Evolutionary conservation across 1,284 basidiomycete genomes (phyloP).

Genomic region (Melampsora americana): DNA sequence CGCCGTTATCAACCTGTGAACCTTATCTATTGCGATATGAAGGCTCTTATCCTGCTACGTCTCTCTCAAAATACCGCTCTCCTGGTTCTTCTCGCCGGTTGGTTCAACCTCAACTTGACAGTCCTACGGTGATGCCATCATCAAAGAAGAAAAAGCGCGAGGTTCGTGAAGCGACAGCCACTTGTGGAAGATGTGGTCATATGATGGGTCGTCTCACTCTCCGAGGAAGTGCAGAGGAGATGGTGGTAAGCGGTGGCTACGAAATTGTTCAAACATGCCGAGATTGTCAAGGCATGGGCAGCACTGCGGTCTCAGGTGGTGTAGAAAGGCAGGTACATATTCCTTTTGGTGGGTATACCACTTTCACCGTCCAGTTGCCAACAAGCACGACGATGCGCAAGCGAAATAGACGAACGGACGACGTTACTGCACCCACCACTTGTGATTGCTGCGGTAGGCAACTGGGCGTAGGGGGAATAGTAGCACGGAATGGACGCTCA

Average conservation of each 20-base stretch:
- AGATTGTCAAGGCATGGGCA: slow-evolving; percentile 21
- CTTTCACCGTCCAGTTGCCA: not conserved
- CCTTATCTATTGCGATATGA: too few relatives aligned
- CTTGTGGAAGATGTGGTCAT: slow-evolving; percentile 23
- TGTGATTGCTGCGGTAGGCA: slow-evolving; percentile 42
- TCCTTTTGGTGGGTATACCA: slow-evolving; percentile 27
- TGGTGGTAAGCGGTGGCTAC: slow-evolving; percentile 29
- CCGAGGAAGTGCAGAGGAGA: slow-evolving; percentile 31
- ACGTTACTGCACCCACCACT: slow-evolving; percentile 38
- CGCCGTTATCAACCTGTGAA: too few relatives aligned
- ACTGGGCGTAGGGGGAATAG: slow-evolving; percentile 37
- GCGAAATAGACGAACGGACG: slow-evolving; percentile 40
- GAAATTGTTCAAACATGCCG: slow-evolving; percentile 39
- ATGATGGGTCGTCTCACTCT: slow-evolving; percentile 27
- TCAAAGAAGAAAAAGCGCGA: slow-evolving; percentile 41
- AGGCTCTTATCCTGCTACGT: too few relatives aligned
- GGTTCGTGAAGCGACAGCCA: slow-evolving; percentile 25
- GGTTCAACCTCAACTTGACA: too few relatives aligned
- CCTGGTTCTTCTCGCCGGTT: too few relatives aligned
- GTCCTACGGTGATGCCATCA: too few relatives aligned
- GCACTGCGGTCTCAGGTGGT: not conserved
- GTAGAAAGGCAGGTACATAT: not conserved
- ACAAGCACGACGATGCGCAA: slow-evolving; percentile 32
- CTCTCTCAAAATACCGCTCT: too few relatives aligned
- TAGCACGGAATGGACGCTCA: slow-evolving; percentile 37